Base-by-base conservation (phyloP, 495 filamentous ascomycete genomes). In the Tuber umbilicatum region DNA sequence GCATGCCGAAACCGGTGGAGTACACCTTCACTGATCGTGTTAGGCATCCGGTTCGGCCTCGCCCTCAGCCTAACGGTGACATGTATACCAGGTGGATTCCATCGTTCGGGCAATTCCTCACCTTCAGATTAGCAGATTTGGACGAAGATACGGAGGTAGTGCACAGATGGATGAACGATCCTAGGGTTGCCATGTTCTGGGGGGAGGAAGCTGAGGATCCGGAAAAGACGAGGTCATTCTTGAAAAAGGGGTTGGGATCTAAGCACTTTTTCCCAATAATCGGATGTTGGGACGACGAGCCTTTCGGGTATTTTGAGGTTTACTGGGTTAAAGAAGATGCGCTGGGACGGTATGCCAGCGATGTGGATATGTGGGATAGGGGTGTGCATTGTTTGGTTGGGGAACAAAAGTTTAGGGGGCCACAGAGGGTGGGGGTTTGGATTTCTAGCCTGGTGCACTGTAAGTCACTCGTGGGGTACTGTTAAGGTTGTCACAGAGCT, bases 261-360 rank as follows among this genome's bases (percentile, higher is more conserved):
- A 86, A 85, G 16, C 91, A 97, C 83, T 93, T 89, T 70, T 97
- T 97, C 84, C 96, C 95, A 0, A 92, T 90, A 2, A 94, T 99
- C 77, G 95, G 93, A 42, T 90, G 91, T 85, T 99, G 94, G 94
- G 72, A 78, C 70, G 75, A 70, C 27, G 91, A 94, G 74, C 95
- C 95, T 0, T 99, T 98, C 84, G 95, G 95, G 0, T 99, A 96
- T 79, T 97, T 99, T 81, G 96, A 99, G 85, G 88, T 99, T 55
- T 99, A 99, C 85, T 99, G 96, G 96, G 94, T 95, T 2, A 97
- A 97, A 79, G 95, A 99, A 82, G 96, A 98, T 81, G 84, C 84
- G 2, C 81, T 99, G 37, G 93, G 92, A 0, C 84, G 84, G 45
- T 79, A 81, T 50, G 77, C 70, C 23, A 79, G 70, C 4, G 85